Conservation (phyloP, 441 rosid genomes). For the Metrosideros polymorpha region DNA sequence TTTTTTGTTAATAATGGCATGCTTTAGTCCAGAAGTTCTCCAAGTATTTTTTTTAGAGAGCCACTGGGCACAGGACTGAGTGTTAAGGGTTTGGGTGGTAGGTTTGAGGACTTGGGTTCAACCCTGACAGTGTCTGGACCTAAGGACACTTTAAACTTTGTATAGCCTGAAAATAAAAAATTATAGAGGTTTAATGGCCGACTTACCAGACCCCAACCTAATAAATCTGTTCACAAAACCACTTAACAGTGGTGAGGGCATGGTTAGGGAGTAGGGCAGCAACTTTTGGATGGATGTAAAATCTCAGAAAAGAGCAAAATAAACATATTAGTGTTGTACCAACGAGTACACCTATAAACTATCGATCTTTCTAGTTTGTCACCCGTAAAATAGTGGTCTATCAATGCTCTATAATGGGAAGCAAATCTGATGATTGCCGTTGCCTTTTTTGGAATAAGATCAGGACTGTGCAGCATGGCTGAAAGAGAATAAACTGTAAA, state of each 20-base stretch:
- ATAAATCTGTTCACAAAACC: background rate
- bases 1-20: background rate
- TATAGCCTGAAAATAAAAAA: background rate
- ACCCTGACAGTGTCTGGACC: background rate
- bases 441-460: background rate
- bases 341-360: background rate
- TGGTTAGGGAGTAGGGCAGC: background rate
- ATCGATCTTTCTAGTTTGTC: background rate
- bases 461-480: background rate
- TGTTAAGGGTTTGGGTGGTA: background rate
- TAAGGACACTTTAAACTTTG: background rate
- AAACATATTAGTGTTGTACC: background rate
- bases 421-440: background rate
- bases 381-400: background rate
- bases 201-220: background rate
- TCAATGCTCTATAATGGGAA: background rate
- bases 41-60: background rate
- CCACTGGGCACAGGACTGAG: background rate
- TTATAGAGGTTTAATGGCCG: background rate
- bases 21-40: background rate
- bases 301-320: background rate
- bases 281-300: background rate
- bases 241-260: background rate
- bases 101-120: background rate
- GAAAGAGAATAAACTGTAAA: background rate